Percentiles rank a stretch among this genome's conserved stretches.
Conservation (phyloP, 2,329 filamentous ascomycete species). For the Pseudopithomyces maydicus region DNA sequence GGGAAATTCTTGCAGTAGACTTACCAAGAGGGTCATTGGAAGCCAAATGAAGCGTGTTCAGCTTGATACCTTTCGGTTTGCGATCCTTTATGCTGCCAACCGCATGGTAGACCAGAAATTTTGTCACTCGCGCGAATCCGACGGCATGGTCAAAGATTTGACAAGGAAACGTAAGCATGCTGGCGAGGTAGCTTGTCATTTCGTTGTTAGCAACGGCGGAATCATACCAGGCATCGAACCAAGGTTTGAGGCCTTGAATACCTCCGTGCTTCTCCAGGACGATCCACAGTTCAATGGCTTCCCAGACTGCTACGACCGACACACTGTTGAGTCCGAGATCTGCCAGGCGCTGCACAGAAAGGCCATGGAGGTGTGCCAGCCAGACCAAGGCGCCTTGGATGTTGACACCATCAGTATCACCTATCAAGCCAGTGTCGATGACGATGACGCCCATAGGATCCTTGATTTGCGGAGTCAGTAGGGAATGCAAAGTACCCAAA, state of each 20-base stretch:
- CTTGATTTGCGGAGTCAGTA: neutral
- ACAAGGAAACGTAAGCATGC: conserved; percentile 31
- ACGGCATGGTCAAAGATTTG: conserved; percentile 33
- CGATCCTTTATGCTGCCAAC: conserved; percentile 31
- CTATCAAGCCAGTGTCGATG: conserved; percentile 12
- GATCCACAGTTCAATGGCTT: conserved; percentile 14
- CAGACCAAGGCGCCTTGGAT: conserved; percentile 14
- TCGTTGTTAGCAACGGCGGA: conserved; percentile 5
- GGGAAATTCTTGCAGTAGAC: neutral
- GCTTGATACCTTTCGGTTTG: conserved; percentile 25
- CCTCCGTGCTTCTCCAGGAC: conserved; percentile 5
- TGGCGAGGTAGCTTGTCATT: conserved; percentile 10
- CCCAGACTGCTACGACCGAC: conserved; percentile 16
- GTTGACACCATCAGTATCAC: conserved; percentile 11
- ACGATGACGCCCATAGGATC: conserved; percentile 16
- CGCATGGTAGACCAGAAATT: conserved; percentile 38
- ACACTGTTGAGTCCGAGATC: conserved; percentile 17
- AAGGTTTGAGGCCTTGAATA: conserved; percentile 10
- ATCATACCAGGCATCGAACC: conserved; percentile 19
- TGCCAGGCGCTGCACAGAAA: conserved; percentile 12
- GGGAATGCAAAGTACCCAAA: no score
- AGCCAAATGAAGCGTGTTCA: conserved; percentile 15
- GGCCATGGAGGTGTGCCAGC: conserved; percentile 18
- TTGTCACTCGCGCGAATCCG: conserved; percentile 33
- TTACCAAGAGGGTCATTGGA: conserved; percentile 25